Percentiles rank a stretch among this genome's conserved stretches.
These are phyloP conservation scores for Panicum hallii DNA, from an alignment of 202 grass and related monocot genomes.

Conservation along the genomic window DNA sequence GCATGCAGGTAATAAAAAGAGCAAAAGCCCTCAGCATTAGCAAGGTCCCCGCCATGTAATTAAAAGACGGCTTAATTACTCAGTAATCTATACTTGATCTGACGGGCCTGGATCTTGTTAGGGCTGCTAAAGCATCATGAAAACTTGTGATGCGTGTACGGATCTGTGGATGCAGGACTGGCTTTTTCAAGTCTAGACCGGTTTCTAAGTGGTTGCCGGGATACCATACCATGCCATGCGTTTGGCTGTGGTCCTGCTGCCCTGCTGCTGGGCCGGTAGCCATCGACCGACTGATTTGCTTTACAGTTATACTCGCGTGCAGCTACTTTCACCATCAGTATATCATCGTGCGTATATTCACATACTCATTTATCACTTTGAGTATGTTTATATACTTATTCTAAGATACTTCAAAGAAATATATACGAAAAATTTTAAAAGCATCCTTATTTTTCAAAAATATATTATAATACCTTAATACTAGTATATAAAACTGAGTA, in stretches of 20 bases:
- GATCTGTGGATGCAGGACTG: not conserved
- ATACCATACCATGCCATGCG: not conserved
- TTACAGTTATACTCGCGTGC: conserved; percentile 10
- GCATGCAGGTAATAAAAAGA: conserved; percentile 17
- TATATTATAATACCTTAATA: no score
- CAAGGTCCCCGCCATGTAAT: conserved; percentile 22
- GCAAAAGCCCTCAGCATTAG: conserved; percentile 13
- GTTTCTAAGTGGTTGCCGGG: not conserved
- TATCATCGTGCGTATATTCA: no score
- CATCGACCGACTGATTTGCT: not conserved
- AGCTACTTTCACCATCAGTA: no score
- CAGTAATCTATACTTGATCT: not conserved
- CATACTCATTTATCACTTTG: no score
- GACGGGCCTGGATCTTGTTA: not conserved
- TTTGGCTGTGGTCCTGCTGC: not conserved
- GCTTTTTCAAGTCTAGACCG: not conserved
- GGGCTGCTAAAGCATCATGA: not conserved
- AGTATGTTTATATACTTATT: no score
- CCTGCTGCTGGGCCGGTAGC: not conserved
- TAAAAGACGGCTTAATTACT: not conserved
- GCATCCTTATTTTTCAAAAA: no score
- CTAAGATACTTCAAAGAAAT: no score
- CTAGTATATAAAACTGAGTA: no score
- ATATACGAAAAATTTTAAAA: no score
- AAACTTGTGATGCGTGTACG: not conserved